Evolutionary conservation across 768 basidiomycete genomes (phyloP), one percentile per base, ranked within the genome.

Genomic region (Jaapia argillacea): DNA sequence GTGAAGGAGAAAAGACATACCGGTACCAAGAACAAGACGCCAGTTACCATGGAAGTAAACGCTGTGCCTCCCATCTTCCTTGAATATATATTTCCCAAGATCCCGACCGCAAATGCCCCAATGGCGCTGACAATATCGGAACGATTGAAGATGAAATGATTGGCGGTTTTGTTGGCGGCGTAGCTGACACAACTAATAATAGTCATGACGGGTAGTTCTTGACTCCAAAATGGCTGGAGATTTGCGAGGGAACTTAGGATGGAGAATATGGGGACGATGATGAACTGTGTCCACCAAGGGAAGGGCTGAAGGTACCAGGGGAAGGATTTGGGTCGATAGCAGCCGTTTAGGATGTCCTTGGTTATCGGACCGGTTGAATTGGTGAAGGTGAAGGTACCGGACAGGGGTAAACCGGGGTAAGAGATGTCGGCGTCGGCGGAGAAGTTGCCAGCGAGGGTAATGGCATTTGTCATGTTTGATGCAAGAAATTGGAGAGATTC

Each of bases 21-120:
- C 10, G 89, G 89, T 21, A 92, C 86, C 47, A 91, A 66, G 61
- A 92, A 88, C 49, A 89, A 59, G 4, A 92, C 86, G 28, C 87
- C 88, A 21, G 88, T 85, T 31, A 90, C 85, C 89, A 92, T 92
- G 2, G 80, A 80, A 6, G 87, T 88, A 61, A 91, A 91, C 16
- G 88, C 88, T 3, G 87, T 90, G 5, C 87, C 88, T 5, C 82
- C 75, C 73, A 85, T 81, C 56, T 75, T 77, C 37, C 87, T 71
- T 31, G 87, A 89, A 59, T 89, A 89, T 1, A 83, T 60, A 53
- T 89, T 89, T 3, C 86, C 87, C 16, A 88, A 63, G 23, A 88
- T 49, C 18, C 86, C 85, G 16, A 86, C 79, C 1, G 80, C 83
- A 50, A 88, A 88, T 14, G 87, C 85, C 1, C 87, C 88, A 53